Conservation (phyloP, 805 yeast species). For the Priceomyces castillae region DNA sequence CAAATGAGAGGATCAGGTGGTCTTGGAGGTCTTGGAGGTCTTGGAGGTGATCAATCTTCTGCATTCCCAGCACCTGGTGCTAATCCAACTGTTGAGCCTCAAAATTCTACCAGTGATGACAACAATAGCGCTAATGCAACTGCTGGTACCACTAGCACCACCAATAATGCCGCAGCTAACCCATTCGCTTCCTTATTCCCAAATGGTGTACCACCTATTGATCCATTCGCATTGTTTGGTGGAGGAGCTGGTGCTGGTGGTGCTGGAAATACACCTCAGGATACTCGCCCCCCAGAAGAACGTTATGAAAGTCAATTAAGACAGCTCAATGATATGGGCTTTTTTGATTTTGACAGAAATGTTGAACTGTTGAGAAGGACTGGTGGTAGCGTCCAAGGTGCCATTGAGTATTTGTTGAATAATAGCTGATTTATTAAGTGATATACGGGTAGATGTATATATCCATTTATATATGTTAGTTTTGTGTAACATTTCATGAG, state of each 20-base stretch:
- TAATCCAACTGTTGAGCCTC: conserved; percentile 31
- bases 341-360: conserved; percentile 87
- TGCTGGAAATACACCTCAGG: conserved; percentile 31
- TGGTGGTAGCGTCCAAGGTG: conserved; percentile 98
- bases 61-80: conserved; percentile 35
- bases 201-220: conserved; percentile 36
- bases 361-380: conserved; percentile 89
- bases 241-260: conserved; percentile 10
- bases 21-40: conserved; percentile 28
- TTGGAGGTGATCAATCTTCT: conserved; percentile 8
- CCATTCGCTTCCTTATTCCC: conserved; percentile 42
- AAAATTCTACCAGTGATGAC: conserved; percentile 8
- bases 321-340: conserved; percentile 54
- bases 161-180: conserved; percentile 24
- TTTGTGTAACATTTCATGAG: conserved; percentile 1
- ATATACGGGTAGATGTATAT: background rate
- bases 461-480: background rate
- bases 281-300: conserved; percentile 46
- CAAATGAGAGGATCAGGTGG: conserved; percentile 59
- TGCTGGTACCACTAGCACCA: conserved; percentile 10
- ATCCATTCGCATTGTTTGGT: conserved; percentile 56
- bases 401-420: conserved; percentile 74
- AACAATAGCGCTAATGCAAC: conserved; percentile 8
- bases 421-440: conserved; percentile 10
- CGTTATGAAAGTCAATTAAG: conserved; percentile 42